Percentiles rank a stretch among this genome's conserved stretches.
These are phyloP conservation scores for Suaeda aralocaspica DNA, from an alignment of 148 eudicot species.

Conservation along the genomic window DNA sequence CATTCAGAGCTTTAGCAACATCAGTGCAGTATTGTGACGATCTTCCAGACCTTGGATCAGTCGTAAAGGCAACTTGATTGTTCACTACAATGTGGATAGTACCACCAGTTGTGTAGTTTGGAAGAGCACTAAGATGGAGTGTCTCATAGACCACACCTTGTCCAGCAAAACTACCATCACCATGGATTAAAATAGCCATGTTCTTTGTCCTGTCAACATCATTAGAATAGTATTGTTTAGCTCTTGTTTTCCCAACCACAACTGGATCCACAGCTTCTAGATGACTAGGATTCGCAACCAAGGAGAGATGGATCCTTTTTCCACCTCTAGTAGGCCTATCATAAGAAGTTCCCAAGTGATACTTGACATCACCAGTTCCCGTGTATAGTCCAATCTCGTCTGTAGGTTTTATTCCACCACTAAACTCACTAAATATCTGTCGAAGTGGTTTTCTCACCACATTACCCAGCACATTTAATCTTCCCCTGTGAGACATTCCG, in stretches of 20 bases:
- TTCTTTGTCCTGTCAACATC: slow-evolving; percentile 70
- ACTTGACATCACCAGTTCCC: slow-evolving; percentile 91
- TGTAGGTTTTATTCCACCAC: slow-evolving; percentile 72
- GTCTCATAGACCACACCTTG: slow-evolving; percentile 98
- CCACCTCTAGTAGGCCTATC: slow-evolving; percentile 92
- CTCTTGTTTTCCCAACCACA: slow-evolving; percentile 91
- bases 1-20: slow-evolving; percentile 89
- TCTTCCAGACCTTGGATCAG: slow-evolving; percentile 83
- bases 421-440: slow-evolving; percentile 84
- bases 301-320: slow-evolving; percentile 78
- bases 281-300: slow-evolving; percentile 94
- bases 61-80: slow-evolving; percentile 91
- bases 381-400: slow-evolving; percentile 80
- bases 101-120: slow-evolving; percentile 84
- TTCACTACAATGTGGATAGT: slow-evolving; percentile 91
- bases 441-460: slow-evolving; percentile 83
- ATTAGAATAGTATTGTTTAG: slow-evolving; percentile 73
- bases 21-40: slow-evolving; percentile 94
- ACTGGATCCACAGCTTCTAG: slow-evolving; percentile 94
- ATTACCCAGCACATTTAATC: slow-evolving; percentile 82
- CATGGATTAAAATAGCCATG: slow-evolving; percentile 78
- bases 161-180: slow-evolving; percentile 96
- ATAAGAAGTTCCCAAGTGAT: slow-evolving; percentile 91
- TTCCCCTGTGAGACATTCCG: slow-evolving; percentile 93
- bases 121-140: slow-evolving; percentile 90